phyloP scores from a whole-genome alignment of 352 stramenopile species.

The Phytophthora megakarya region DNA sequence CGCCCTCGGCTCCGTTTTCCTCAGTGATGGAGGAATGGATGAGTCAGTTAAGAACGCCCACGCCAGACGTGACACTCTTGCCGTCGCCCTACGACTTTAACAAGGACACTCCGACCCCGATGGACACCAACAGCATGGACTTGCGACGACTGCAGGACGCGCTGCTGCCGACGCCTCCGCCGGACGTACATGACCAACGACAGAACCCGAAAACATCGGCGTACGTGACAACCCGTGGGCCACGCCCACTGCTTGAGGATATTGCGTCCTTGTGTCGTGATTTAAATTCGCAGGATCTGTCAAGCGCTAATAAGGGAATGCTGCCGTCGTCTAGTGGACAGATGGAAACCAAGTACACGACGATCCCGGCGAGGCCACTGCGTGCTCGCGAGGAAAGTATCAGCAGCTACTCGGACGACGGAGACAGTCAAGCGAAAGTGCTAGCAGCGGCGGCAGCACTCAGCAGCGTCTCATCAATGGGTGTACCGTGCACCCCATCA shows the following conservation, averaged over 20 bases:
- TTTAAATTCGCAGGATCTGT: constrained; percentile 71
- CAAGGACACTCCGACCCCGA: constrained; percentile 71
- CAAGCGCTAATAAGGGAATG: constrained; percentile 31
- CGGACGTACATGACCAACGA: constrained; percentile 59
- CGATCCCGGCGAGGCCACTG: constrained; percentile 25
- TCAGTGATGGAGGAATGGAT: constrained; percentile 84
- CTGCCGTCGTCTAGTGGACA: constrained; percentile 30
- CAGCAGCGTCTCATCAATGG: constrained; percentile 38
- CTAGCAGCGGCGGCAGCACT: constrained; percentile 33
- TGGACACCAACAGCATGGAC: constrained; percentile 70
- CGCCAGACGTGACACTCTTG: constrained; percentile 77
- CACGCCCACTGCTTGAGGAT: constrained; percentile 69
- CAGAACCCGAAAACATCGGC: constrained; percentile 68
- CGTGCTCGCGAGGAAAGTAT: constrained; percentile 41
- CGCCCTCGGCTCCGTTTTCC: constrained; percentile 62
- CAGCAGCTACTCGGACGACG: constrained; percentile 39
- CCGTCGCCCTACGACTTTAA: constrained; percentile 84
- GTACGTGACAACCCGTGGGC: constrained; percentile 54
- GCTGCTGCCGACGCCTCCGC: constrained; percentile 70
- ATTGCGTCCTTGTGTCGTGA: constrained; percentile 81
- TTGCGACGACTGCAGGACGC: constrained; percentile 76
- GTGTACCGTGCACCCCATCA: constrained; percentile 15
- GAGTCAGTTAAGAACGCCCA: constrained; percentile 76
- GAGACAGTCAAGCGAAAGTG: constrained; percentile 36
- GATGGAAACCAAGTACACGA: constrained; percentile 34